Evolutionary conservation across 148 eudicot species (phyloP).

Genomic region (Chenopodium berlandieri): DNA sequence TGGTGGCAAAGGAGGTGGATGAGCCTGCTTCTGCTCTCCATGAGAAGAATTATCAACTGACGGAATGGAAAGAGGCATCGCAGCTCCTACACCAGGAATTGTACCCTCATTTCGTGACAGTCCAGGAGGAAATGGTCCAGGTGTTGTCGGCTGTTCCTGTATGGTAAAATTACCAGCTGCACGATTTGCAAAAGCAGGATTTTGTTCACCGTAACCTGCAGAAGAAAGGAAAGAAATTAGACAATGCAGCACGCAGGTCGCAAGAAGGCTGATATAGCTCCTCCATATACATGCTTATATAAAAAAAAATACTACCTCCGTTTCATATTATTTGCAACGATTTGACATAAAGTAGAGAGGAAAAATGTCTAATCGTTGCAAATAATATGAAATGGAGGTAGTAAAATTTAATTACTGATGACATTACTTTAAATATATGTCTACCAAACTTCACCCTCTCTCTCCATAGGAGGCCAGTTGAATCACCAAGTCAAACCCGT

Average conservation of each 20-base stretch:
- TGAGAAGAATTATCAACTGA: constrained; percentile 60
- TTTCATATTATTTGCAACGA: too few species aligned
- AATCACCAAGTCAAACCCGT: neutral
- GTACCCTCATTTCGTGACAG: constrained; percentile 88
- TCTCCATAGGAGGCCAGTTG: neutral
- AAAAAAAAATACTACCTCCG: neutral
- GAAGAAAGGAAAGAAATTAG: neutral
- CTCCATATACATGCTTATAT: neutral
- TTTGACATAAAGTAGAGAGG: too few species aligned
- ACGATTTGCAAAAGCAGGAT: constrained; percentile 55
- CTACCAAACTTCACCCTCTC: neutral
- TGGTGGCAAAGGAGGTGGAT: constrained; percentile 87
- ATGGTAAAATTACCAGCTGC: constrained; percentile 57
- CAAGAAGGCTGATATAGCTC: neutral
- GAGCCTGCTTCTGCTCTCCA: constrained; percentile 64
- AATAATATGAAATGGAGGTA: too few species aligned
- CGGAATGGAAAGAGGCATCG: constrained; percentile 76
- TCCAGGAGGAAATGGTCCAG: constrained; percentile 84
- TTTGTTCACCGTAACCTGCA: constrained; percentile 85
- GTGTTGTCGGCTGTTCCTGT: constrained; percentile 64
- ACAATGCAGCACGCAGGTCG: neutral
- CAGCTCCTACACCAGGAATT: constrained; percentile 93
- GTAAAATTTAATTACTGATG: neutral
- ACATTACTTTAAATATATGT: neutral
- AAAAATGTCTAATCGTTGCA: too few species aligned